Evolutionary conservation across 2,329 filamentous ascomycete species (phyloP).

Genomic region (Curvularia lunata): DNA sequence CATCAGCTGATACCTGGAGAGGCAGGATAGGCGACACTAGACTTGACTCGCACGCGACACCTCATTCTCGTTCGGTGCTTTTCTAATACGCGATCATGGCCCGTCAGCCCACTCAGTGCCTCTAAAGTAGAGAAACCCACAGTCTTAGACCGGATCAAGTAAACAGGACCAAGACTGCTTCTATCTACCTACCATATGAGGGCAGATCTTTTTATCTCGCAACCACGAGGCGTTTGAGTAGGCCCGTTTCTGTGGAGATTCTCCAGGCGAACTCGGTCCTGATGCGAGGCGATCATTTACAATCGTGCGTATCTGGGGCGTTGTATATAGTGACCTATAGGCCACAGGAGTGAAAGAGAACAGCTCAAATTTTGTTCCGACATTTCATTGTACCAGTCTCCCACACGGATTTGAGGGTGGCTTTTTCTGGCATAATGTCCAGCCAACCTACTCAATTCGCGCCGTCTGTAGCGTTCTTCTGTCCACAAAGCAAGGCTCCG

Average conservation of each 20-base stretch:
- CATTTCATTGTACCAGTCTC: no score
- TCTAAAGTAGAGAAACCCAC: neutral
- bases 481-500: slow-evolving; percentile 31
- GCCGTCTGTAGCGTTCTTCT: slow-evolving; percentile 28
- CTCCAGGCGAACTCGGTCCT: no score
- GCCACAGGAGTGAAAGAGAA: no score
- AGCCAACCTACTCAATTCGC: neutral
- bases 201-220: neutral
- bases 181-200: neutral
- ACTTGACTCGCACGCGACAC: neutral
- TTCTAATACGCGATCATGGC: slow-evolving; percentile 41
- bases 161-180: neutral
- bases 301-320: no score
- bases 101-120: slow-evolving; percentile 28
- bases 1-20: no score
- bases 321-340: no score
- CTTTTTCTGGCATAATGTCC: neutral
- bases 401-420: no score
- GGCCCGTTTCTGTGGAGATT: no score
- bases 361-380: no score
- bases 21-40: neutral
- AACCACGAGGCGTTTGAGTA: no score
- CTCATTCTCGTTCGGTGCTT: slow-evolving; percentile 37
- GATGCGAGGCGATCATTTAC: no score
- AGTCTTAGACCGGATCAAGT: slow-evolving; percentile 10